Base-by-base conservation (phyloP, 805 yeast genomes). In the Schwanniomyces sp. region DNA sequence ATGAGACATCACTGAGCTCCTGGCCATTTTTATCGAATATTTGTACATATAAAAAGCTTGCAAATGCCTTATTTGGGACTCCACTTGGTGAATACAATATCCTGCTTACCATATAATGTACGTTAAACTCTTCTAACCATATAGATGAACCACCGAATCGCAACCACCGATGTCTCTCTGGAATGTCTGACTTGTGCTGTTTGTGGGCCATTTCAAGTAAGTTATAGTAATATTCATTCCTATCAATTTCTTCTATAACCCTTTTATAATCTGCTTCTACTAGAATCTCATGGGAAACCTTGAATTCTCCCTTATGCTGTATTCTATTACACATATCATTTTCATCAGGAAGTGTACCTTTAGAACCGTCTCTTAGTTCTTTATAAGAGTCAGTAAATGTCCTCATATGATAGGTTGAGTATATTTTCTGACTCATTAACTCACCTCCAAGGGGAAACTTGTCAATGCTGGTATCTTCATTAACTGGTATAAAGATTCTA, bases 111-210 rank as follows among this genome's bases (percentile, higher is more conserved):
- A 61, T 49, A 39, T 50, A 43, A 40, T 61, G 65, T 4, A 55
- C 48, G 9, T 54, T 51, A 28, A 53, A 51, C 8, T 61, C 54
- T 18, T 57, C 52, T 14, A 61, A 52, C 56, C 55, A 61, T 11
- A 57, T 62, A 3, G 58, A 51, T 2, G 62, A 55, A 17, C 63
- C 59, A n/a, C 57, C 50, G 52, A 59, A 47, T 30, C 55, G 39
- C 45, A 56, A 57, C 64, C 64, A 61, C 28, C 47, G 50, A 8
- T 49, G 29, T 21, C 50, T 45, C 40, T 45, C 49, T 1, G 65
- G 63, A 16, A 62, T 52, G 5, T 48, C 53, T 4, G 67, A 55
- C 34, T 59, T 47, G 43, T 58, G 56, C 18, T 39, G 41, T 10
- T 49, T 40, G 11, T 45, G 37, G 6, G 61, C 64, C 16, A 52